Evolutionary conservation across 2,329 filamentous ascomycete species (phyloP), one percentile per base, ranked within the genome.

Genomic region (Stagonosporopsis vannaccii): DNA sequence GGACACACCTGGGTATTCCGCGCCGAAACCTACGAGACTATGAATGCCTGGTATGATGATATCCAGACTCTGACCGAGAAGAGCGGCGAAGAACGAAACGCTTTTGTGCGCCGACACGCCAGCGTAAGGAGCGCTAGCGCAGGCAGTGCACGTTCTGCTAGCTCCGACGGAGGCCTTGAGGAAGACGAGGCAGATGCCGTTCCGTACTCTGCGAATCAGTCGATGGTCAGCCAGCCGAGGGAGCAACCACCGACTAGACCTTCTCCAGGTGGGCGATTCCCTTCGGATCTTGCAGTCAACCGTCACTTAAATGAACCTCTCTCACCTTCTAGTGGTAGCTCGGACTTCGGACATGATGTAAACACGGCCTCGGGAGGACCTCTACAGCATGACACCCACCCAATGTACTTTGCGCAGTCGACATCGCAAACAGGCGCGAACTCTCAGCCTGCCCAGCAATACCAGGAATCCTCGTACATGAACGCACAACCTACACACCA

Each of bases 1-100:
- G 86, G 86, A 30, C 86, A 88, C 70, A 85, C 85, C 35, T 89
- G 86, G 86, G 85, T 88, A 9, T 88, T 89, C 78, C 82, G 86
- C 50, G 86, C 86, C 20, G 86, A 89, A 70, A 84, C 84, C 2
- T 82, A 96, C 75, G 94, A 98, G 66, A 97, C 93, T 13, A 97
- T 98, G 94, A 87, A 96, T 81, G 92, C 92, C 41, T 99, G 95
- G 87, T 98, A 92, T 74, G 90, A 95, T 50, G 94, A 97, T 69
- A 94, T 99, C 74, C 92, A 94, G 75, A 87, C 85, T 37, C 81
- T 99, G 60, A 97, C 91, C 5, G 92, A 96, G 74, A 93, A 90
- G 77, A 90, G 89, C 22, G 90, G 92, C 25, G 91, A 96, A 75
- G 93, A 96, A 71, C 89, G 93, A 36, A 91, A 87, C 74, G 91